Conservation (phyloP, 805 yeast genomes). For the Lachancea cidri region DNA sequence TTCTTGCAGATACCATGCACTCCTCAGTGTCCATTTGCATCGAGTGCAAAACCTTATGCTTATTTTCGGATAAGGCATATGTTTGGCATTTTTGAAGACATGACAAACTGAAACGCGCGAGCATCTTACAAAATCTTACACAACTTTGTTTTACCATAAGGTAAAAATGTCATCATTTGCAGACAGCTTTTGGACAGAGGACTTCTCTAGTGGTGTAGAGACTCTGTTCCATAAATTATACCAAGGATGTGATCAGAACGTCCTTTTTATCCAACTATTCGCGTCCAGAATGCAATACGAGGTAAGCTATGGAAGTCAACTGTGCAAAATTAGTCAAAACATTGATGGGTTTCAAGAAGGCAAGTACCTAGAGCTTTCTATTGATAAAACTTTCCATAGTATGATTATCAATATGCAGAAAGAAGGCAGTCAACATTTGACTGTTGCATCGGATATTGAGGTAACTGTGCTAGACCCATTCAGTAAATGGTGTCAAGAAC, state of each 20-base stretch:
- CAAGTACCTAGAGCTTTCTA: slow-evolving; percentile 33
- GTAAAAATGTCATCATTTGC: slow-evolving; percentile 49
- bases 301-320: slow-evolving; percentile 53
- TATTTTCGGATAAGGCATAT: slow-evolving; percentile 50
- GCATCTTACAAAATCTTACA: neutral
- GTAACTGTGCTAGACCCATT: slow-evolving; percentile 64
- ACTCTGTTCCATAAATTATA: slow-evolving; percentile 47
- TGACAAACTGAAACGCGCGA: slow-evolving; percentile 3
- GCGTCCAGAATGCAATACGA: slow-evolving; percentile 71
- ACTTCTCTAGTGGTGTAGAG: slow-evolving; percentile 51
- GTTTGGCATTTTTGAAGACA: slow-evolving; percentile 1
- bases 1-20: slow-evolving; percentile 85
- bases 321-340: slow-evolving; percentile 29
- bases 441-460: slow-evolving; percentile 58
- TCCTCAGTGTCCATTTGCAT: slow-evolving; percentile 86
- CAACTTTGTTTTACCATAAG: neutral
- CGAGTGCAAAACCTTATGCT: slow-evolving; percentile 70
- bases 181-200: slow-evolving; percentile 73
- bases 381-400: slow-evolving; percentile 42
- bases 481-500: slow-evolving; percentile 68
- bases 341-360: slow-evolving; percentile 17
- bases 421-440: slow-evolving; percentile 58
- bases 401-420: slow-evolving; percentile 50
- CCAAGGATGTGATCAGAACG: slow-evolving; percentile 66
- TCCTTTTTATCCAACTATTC: slow-evolving; percentile 60